Evolutionary conservation across 2,329 filamentous ascomycete genomes (phyloP), one percentile per base, ranked within the genome.

Genomic region (Colletotrichum aenigma): DNA sequence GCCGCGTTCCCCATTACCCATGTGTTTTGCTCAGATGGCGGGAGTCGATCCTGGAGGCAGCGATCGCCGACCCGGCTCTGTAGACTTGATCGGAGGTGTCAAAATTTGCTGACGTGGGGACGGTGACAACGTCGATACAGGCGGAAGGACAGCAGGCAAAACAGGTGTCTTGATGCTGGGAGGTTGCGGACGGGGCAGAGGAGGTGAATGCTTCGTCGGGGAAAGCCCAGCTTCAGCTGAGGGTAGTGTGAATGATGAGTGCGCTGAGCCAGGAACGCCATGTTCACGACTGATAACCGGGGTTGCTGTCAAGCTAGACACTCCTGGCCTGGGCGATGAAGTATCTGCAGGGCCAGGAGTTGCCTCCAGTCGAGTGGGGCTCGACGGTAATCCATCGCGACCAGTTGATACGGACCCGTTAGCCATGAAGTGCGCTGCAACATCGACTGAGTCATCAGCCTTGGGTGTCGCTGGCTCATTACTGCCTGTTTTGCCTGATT

Each of bases 81-180:
- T 78, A 55, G 87, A 85, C 84, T 94, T 92, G 78, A 91, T 86
- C 3, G 91, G 92, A 28, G 92, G 91, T 18, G 90, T 91, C 66
- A 92, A 81, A 73, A 92, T 91, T 77, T 90, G 89, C 72, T 89
- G 86, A 16, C 87, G 88, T 3, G 89, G 88, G 56, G 88, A 91
- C 1, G 92, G 92, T 12, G 91, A 89, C 64, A 94, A 81, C 2
- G 89, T 86, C 55, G 90, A 87, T 3, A 88, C 82, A 0, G 92
- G 92, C 7, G 92, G 92, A 4, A 93, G 83, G 28, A 93, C 87
- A 1, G 89, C 85, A 16, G 85, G 81, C 21, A 30, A 81, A 80
- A 48, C 74, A 24, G 75, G 68, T 3, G 72, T 73, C 34, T 72
- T 76, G 56, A 66, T 56, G 30, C 69, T 72, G 13, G 77, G 55